A percentile compares a stretch with the other conserved stretches of the same genome.
phyloP scores from a whole-genome alignment of 2,329 filamentous ascomycete species.

The Nemania abortiva region DNA sequence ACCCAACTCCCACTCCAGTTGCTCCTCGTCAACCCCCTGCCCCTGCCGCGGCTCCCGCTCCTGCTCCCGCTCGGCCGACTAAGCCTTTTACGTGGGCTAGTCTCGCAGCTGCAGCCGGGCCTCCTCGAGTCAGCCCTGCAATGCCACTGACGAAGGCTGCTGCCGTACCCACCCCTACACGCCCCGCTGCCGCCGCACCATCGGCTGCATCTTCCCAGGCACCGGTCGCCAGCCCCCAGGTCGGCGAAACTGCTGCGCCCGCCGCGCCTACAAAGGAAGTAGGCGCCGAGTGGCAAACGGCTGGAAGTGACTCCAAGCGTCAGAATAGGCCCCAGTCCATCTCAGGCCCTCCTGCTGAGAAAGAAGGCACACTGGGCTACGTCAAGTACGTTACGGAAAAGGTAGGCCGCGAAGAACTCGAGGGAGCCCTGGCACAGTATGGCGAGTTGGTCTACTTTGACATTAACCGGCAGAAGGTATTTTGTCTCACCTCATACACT shows the following conservation, averaged over 20 bases:
- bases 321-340: conserved; percentile 80
- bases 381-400: conserved; percentile 96
- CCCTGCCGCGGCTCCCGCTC: conserved; percentile 64
- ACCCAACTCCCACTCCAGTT: conserved; percentile 67
- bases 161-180: conserved; percentile 59
- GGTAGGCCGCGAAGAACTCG: conserved; percentile 80
- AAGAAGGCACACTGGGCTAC: conserved; percentile 85
- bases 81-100: conserved; percentile 83
- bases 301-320: conserved; percentile 84
- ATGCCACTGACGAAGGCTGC: conserved; percentile 70
- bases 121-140: conserved; percentile 57
- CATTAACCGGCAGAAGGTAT: conserved; percentile 85
- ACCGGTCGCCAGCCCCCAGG: conserved; percentile 59
- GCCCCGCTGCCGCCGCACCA: conserved; percentile 53
- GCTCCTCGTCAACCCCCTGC: conserved; percentile 63
- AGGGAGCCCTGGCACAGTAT: conserved; percentile 76
- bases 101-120: conserved; percentile 69
- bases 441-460: conserved; percentile 80
- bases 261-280: conserved; percentile 63
- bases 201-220: conserved; percentile 55
- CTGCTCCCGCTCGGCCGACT: conserved; percentile 61
- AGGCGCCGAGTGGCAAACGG: conserved; percentile 86
- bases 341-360: conserved; percentile 70
- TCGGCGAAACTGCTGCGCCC: conserved; percentile 52
- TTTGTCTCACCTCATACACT: conserved; percentile 41